Conservation (phyloP, 2,329 filamentous ascomycete species). For the Diplocarpon rosae region DNA sequence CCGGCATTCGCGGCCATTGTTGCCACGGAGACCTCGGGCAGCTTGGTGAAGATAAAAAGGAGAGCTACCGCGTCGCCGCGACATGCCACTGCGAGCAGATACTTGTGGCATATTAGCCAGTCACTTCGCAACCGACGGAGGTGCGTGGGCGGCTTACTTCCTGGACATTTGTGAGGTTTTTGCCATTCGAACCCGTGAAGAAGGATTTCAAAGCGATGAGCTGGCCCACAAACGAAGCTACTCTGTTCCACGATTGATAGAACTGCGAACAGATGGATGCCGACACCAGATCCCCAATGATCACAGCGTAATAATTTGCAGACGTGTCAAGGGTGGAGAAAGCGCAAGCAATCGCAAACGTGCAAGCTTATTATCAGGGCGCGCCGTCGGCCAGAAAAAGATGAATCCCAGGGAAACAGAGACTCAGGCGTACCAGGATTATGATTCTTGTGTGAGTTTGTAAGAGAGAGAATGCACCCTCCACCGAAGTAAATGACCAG, state of each 20-base stretch:
- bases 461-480: slow-evolving; percentile 25
- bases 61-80: slow-evolving; percentile 59
- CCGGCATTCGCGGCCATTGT: slow-evolving; percentile 27
- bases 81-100: slow-evolving; percentile 65
- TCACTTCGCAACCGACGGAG: too few relatives aligned
- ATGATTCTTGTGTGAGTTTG: slow-evolving; percentile 42
- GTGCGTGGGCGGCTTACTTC: slow-evolving; percentile 40
- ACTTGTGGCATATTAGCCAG: too few relatives aligned
- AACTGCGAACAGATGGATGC: slow-evolving; percentile 65
- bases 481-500: slow-evolving; percentile 63
- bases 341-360: slow-evolving; percentile 65
- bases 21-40: slow-evolving; percentile 47
- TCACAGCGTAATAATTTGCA: slow-evolving; percentile 60
- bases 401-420: slow-evolving; percentile 70
- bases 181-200: slow-evolving; percentile 44
- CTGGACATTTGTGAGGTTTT: slow-evolving; percentile 68
- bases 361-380: slow-evolving; percentile 45
- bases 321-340: slow-evolving; percentile 68
- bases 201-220: slow-evolving; percentile 66
- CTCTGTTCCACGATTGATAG: slow-evolving; percentile 64
- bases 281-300: slow-evolving; percentile 63
- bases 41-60: slow-evolving; percentile 54
- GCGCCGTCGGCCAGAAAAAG: slow-evolving; percentile 72
- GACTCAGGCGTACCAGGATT: slow-evolving; percentile 62
- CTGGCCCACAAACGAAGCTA: slow-evolving; percentile 62